phyloP scores from a whole-genome alignment of 2,329 filamentous ascomycete genomes.

The Rhytidhysteron rufulum region DNA sequence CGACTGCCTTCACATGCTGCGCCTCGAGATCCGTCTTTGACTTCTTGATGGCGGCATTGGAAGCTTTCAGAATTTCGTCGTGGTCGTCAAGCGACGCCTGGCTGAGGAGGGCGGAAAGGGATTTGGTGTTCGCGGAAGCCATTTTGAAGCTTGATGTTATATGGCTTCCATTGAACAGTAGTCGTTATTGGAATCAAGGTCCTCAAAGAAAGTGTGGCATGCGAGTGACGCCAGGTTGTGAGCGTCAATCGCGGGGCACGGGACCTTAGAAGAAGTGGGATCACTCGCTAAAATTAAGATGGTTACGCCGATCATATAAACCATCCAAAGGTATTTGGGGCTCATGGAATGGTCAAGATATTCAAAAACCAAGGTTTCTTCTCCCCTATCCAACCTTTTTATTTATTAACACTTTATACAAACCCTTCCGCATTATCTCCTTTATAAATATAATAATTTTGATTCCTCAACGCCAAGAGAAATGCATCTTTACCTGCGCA shows the following conservation, averaged over 20 bases:
- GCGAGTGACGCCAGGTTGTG: too few species aligned
- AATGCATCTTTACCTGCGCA: not conserved
- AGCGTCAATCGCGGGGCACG: too few species aligned
- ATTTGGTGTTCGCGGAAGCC: conserved; percentile 39
- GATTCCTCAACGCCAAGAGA: not conserved
- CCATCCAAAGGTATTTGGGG: too few species aligned
- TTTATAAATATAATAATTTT: not conserved
- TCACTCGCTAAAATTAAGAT: too few species aligned
- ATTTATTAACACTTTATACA: too few species aligned
- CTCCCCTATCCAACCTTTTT: not conserved
- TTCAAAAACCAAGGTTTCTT: too few species aligned
- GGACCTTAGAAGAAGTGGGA: too few species aligned
- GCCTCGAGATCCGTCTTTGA: conserved; percentile 58
- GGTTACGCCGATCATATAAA: too few species aligned
- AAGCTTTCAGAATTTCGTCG: conserved; percentile 66
- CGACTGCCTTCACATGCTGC: conserved; percentile 67
- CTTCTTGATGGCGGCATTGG: conserved; percentile 55
- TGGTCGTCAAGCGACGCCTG: conserved; percentile 64
- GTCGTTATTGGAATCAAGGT: too few species aligned
- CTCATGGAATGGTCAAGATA: too few species aligned
- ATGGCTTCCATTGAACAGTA: not conserved
- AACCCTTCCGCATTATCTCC: too few species aligned
- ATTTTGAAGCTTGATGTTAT: conserved; percentile 19
- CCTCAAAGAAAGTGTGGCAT: too few species aligned
- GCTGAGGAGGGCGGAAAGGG: conserved; percentile 54